Evolutionary conservation across 306 rosid genomes (phyloP).

Genomic region (Pyrus communis): DNA sequence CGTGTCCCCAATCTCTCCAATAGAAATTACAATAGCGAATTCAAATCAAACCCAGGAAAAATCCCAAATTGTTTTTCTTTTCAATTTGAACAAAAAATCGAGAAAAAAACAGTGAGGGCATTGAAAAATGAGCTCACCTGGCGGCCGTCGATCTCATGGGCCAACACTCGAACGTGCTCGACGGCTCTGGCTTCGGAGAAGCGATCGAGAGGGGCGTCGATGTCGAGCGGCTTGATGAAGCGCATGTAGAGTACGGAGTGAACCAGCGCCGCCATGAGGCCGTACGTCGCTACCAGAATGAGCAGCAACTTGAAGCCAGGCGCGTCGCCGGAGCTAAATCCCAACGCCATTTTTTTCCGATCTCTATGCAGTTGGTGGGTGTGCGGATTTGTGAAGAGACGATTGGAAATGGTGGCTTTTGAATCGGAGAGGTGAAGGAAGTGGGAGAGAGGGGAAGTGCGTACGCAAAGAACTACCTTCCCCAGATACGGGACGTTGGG

Average conservation of each 20-base stretch:
- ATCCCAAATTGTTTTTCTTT: not conserved
- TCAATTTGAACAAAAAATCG: not conserved
- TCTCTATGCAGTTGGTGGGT: not conserved
- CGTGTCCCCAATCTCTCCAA: not conserved
- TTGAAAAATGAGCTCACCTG: conserved; percentile 43
- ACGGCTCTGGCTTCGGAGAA: conserved; percentile 88
- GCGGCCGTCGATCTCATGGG: conserved; percentile 88
- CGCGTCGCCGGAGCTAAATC: conserved; percentile 48
- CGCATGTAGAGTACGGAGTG: conserved; percentile 66
- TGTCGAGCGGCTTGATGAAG: conserved; percentile 59
- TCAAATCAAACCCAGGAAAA: conserved; percentile 1
- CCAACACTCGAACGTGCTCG: conserved; percentile 60
- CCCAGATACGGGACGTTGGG: not conserved
- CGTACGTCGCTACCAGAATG: conserved; percentile 44
- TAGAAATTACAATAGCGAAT: not conserved
- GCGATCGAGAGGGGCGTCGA: conserved; percentile 69
- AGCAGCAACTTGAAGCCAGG: conserved; percentile 61
- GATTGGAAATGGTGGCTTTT: not conserved
- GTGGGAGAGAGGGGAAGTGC: not conserved
- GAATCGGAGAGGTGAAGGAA: not conserved
- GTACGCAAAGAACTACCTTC: not conserved
- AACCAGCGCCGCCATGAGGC: conserved; percentile 51
- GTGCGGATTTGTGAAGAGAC: not conserved
- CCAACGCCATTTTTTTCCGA: conserved; percentile 33
- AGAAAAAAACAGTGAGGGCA: not conserved